Conservation (phyloP, 371 early-diverging fungal species). For the Saksenaea vasiformis region DNA sequence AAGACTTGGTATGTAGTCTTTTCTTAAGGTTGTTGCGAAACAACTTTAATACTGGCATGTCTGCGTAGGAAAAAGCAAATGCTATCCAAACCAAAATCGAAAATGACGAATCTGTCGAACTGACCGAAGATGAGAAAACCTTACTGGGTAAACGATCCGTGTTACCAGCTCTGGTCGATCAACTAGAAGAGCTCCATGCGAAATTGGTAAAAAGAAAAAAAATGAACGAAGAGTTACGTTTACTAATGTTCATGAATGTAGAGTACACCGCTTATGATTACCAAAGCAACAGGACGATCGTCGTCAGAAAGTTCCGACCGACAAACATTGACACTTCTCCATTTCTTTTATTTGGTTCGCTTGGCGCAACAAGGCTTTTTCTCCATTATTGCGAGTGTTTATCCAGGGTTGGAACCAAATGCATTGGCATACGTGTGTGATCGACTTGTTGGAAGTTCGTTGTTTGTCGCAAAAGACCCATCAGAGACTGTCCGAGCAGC, state of each 20-base stretch:
- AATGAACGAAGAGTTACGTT: too few relatives aligned
- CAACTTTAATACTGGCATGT: neutral
- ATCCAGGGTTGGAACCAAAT: constrained; percentile 13
- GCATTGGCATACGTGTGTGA: constrained; percentile 32
- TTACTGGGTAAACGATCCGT: constrained; percentile 2
- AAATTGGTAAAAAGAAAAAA: constrained; percentile 9
- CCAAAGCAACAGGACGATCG: neutral
- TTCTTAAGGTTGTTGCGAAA: neutral
- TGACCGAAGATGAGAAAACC: neutral
- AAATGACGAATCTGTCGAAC: neutral
- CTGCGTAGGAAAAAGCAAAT: constrained; percentile 1
- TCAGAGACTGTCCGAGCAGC: constrained; percentile 3
- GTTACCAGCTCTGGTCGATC: neutral
- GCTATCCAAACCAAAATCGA: neutral
- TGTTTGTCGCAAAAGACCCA: constrained; percentile 26
- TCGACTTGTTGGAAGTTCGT: constrained; percentile 34
- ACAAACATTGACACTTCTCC: constrained; percentile 30
- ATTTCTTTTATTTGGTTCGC: constrained; percentile 41
- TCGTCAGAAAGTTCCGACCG: neutral
- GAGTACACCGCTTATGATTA: neutral
- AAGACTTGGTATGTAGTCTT: constrained; percentile 23
- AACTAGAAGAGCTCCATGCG: constrained; percentile 2
- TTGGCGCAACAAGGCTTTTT: constrained; percentile 41
- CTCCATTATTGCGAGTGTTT: constrained; percentile 15
- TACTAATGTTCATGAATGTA: neutral